Evolutionary conservation across 106 monocot species (phyloP).

Genomic region (Dendrobium nobile): DNA sequence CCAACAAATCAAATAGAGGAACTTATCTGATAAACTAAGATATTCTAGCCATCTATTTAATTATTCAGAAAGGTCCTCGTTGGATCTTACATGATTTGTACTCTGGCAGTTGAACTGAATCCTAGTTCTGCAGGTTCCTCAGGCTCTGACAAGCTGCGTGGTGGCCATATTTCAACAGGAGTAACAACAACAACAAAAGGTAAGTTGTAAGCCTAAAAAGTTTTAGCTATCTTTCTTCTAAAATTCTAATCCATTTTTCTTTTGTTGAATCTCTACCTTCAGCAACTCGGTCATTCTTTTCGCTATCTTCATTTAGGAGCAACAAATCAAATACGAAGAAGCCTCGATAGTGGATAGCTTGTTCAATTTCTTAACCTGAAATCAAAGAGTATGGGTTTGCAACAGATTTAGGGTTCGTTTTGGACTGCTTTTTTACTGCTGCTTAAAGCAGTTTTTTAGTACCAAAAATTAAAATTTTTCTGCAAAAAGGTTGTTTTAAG

Average conservation of each 20-base stretch:
- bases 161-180: not conserved
- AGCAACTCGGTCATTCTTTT: constrained; percentile 80
- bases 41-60: too few species aligned
- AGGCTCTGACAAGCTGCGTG: not conserved
- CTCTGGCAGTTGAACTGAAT: not conserved
- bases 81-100: not conserved
- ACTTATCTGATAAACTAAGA: too few species aligned
- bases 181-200: constrained; percentile 1
- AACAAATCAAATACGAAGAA: constrained; percentile 66
- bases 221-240: not conserved
- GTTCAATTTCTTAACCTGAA: not conserved
- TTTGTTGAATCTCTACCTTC: not conserved
- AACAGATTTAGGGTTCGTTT: not conserved
- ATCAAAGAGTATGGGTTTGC: not conserved
- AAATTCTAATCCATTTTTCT: not conserved
- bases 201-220: not conserved
- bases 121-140: not conserved
- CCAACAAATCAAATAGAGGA: too few species aligned
- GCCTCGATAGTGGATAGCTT: constrained; percentile 23
- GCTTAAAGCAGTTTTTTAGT: too few species aligned
- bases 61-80: too few species aligned
- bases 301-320: constrained; percentile 89
- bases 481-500: too few species aligned
- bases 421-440: too few species aligned
- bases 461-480: too few species aligned